phyloP scores from a whole-genome alignment of 352 stramenopile genomes.

The Pythium volutum region DNA sequence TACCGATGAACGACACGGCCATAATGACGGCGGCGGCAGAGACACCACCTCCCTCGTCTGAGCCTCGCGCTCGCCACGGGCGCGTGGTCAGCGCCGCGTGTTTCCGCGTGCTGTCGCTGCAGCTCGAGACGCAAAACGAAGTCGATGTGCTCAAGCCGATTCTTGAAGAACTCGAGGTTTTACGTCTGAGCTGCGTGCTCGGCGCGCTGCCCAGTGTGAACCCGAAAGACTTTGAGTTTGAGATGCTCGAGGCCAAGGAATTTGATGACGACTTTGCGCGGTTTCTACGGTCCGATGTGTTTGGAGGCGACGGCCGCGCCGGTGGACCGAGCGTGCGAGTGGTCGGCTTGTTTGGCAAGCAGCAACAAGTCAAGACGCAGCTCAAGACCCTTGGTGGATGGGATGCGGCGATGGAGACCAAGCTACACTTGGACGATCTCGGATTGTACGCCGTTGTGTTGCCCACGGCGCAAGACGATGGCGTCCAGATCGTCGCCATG shows the following conservation, averaged over 20 bases:
- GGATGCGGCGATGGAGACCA: constrained; percentile 39
- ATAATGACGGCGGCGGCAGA: too few species aligned
- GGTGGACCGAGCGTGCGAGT: constrained; percentile 29
- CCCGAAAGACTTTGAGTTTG: constrained; percentile 46
- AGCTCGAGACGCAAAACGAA: constrained; percentile 57
- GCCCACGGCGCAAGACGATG: neutral
- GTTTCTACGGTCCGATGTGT: constrained; percentile 52
- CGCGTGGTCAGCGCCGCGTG: constrained; percentile 15
- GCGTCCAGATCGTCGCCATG: constrained; percentile 30
- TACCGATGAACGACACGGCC: neutral
- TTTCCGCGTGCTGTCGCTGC: constrained; percentile 56
- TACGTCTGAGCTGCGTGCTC: constrained; percentile 56
- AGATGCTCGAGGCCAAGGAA: constrained; percentile 47
- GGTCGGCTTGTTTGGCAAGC: constrained; percentile 57
- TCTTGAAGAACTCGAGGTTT: constrained; percentile 61
- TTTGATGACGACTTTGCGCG: constrained; percentile 66
- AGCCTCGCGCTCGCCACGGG: constrained; percentile 1
- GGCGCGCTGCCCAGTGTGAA: constrained; percentile 47
- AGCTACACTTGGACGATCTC: constrained; percentile 37
- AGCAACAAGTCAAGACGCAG: constrained; percentile 44
- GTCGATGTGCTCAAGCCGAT: constrained; percentile 68
- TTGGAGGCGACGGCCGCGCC: constrained; percentile 19
- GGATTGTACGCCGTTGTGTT: constrained; percentile 52
- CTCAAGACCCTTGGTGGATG: constrained; percentile 37
- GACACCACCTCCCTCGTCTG: neutral